A percentile compares a stretch with the other conserved stretches of the same genome.
phyloP scores from a whole-genome alignment of 345 rosid genomes.

The Kernera saxatilis region DNA sequence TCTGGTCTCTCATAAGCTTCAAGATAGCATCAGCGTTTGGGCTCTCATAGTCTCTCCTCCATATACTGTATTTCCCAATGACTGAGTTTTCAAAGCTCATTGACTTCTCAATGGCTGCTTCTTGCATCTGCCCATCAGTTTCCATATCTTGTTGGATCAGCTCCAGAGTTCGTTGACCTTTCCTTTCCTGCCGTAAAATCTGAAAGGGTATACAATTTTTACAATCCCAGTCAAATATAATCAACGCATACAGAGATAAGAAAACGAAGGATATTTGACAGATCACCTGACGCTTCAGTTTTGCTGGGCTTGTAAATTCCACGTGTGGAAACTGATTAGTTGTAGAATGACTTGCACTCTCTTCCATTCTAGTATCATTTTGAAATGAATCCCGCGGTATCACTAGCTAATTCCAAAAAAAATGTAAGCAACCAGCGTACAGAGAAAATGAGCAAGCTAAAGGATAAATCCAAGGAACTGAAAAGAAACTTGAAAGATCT shows the following conservation, averaged over 20 bases:
- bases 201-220: constrained; percentile 35
- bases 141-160: constrained; percentile 56
- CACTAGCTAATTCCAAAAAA: constrained; percentile 31
- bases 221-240: constrained; percentile 25
- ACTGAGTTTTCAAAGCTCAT: constrained; percentile 48
- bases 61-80: constrained; percentile 76
- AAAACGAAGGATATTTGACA: constrained; percentile 16
- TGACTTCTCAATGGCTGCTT: constrained; percentile 55
- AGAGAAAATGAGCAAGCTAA: neutral
- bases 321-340: constrained; percentile 25
- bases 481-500: neutral
- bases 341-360: constrained; percentile 25
- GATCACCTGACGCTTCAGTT: constrained; percentile 77
- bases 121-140: constrained; percentile 50
- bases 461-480: neutral
- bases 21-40: constrained; percentile 77
- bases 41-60: constrained; percentile 90
- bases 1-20: constrained; percentile 95
- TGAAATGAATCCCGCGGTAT: constrained; percentile 34
- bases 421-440: constrained; percentile 1
- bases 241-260: neutral
- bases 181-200: constrained; percentile 60
- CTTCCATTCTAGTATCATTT: constrained; percentile 31
- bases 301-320: constrained; percentile 59
- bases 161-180: constrained; percentile 52